These are phyloP conservation scores for Rhizopus delemar DNA, from an alignment of 371 early-diverging fungal genomes.

Conservation along the genomic window DNA sequence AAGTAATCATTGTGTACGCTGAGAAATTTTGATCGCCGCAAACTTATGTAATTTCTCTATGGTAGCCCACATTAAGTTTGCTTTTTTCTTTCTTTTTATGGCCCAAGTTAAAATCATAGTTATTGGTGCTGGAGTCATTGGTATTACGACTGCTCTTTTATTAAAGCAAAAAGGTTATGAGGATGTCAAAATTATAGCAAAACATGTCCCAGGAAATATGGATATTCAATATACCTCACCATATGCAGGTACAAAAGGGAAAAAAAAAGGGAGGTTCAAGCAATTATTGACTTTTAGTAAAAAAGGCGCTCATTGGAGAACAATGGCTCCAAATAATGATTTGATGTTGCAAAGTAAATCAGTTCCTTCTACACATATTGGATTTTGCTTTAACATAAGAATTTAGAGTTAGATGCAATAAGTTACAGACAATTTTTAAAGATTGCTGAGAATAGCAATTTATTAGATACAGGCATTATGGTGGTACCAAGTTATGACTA, in stretches of 20 bases:
- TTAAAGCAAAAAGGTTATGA: constrained; percentile 54
- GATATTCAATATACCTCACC: constrained; percentile 70
- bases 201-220: constrained; percentile 57
- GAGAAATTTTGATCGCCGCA: neutral
- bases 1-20: no score
- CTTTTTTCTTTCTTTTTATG: neutral
- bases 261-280: neutral
- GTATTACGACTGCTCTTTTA: constrained; percentile 65
- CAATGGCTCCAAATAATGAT: constrained; percentile 52
- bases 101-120: constrained; percentile 39
- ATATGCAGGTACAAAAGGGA: constrained; percentile 60
- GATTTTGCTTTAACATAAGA: neutral
- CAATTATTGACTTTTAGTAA: neutral
- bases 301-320: constrained; percentile 74
- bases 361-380: neutral
- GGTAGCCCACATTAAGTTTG: neutral
- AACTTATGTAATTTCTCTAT: neutral
- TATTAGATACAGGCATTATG: constrained; percentile 49
- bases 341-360: constrained; percentile 44
- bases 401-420: constrained; percentile 48
- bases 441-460: constrained; percentile 37
- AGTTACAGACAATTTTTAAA: constrained; percentile 48
- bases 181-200: constrained; percentile 58
- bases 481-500: constrained; percentile 43
- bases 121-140: constrained; percentile 77